phyloP scores from a whole-genome alignment of 2,329 filamentous ascomycete genomes.

The Alternaria sp. region DNA sequence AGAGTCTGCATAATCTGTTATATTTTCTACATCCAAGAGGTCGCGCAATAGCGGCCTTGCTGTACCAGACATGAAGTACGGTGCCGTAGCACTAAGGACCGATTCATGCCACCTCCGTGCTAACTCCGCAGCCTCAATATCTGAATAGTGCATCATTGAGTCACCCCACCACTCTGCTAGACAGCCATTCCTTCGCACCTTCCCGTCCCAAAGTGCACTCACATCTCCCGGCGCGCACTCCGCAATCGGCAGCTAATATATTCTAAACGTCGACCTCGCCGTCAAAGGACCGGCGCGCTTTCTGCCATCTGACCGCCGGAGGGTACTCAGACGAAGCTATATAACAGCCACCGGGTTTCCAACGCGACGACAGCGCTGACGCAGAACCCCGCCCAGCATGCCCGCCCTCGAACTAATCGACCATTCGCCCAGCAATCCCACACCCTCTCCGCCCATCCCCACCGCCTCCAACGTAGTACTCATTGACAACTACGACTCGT shows the following conservation, averaged over 20 bases:
- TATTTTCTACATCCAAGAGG: not conserved
- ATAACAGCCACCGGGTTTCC: not conserved
- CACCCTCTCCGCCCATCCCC: slow-evolving; percentile 72
- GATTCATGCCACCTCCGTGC: slow-evolving; percentile 15
- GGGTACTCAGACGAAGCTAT: not conserved
- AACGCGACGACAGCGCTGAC: not conserved
- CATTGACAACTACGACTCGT: slow-evolving; percentile 99
- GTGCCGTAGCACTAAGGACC: not conserved
- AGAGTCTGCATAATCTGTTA: not conserved
- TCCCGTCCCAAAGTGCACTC: not conserved
- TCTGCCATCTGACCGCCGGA: not conserved
- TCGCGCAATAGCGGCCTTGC: not conserved
- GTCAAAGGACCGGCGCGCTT: not conserved
- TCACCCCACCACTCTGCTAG: slow-evolving; percentile 16
- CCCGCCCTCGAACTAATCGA: slow-evolving; percentile 65
- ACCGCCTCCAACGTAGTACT: slow-evolving; percentile 90
- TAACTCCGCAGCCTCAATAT: slow-evolving; percentile 20
- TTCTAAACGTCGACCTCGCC: not conserved
- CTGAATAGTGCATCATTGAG: slow-evolving; percentile 15
- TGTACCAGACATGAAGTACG: not conserved
- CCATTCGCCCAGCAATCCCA: slow-evolving; percentile 85
- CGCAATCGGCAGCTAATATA: not conserved
- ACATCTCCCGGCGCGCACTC: not conserved
- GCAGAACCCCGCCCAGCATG: slow-evolving; percentile 43
- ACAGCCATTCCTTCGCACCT: slow-evolving; percentile 1